Evolutionary conservation across 2,329 filamentous ascomycete species (phyloP).

Genomic region (Catunica adiposa): DNA sequence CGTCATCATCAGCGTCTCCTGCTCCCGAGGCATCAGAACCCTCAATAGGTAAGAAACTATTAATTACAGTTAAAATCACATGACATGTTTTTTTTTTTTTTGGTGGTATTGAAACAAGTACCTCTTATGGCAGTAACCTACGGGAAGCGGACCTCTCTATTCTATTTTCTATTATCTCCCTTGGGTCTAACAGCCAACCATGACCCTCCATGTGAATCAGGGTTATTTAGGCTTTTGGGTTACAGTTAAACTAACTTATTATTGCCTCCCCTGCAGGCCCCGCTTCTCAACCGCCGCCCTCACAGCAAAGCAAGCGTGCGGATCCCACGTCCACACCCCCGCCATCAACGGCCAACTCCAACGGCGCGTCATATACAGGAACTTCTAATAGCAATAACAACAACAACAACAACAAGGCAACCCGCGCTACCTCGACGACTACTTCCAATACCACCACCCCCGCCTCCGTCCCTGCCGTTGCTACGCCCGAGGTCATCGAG

Average conservation of each 20-base stretch:
- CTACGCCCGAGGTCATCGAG: slow-evolving; percentile 20
- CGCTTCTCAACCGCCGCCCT: slow-evolving; percentile 7
- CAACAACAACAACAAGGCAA: slow-evolving; percentile 26
- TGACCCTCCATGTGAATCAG: background rate
- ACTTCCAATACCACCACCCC: background rate
- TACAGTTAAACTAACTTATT: slow-evolving; percentile 14
- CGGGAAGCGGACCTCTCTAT: too few species aligned
- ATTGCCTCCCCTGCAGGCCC: background rate
- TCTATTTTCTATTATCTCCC: background rate
- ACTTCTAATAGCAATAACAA: slow-evolving; percentile 30
- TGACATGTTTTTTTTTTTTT: slow-evolving; percentile 3
- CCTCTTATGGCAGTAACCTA: too few species aligned
- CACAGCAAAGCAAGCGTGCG: background rate
- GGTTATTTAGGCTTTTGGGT: slow-evolving; percentile 9
- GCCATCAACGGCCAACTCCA: slow-evolving; percentile 14
- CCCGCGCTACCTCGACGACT: background rate
- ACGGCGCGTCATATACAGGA: slow-evolving; percentile 32
- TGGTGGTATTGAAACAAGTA: too few species aligned
- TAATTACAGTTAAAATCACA: slow-evolving; percentile 4
- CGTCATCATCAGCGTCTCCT: slow-evolving; percentile 20
- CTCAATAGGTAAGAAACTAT: slow-evolving; percentile 29
- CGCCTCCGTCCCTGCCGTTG: slow-evolving; percentile 18
- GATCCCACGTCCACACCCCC: background rate
- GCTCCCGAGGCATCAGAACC: slow-evolving; percentile 27
- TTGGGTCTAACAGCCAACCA: background rate